Evolutionary conservation across 1,284 basidiomycete species (phyloP).

Genomic region (Leccinum glutinopallens): DNA sequence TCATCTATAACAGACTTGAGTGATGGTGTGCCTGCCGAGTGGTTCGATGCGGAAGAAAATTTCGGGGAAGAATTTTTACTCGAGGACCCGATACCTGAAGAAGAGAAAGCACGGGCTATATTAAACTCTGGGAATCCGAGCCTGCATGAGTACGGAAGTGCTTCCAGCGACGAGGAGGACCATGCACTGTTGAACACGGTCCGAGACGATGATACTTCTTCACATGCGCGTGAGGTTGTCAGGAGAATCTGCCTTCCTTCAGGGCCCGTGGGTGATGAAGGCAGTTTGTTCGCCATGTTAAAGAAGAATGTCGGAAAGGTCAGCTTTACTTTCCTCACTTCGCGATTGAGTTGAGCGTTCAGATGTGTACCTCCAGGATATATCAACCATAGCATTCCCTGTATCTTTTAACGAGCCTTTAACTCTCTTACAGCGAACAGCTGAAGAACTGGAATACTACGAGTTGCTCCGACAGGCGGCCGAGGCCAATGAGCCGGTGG

Average conservation of each 20-base stretch:
- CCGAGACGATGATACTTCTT: conserved; percentile 18
- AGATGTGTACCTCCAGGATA: conserved; percentile 53
- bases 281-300: conserved; percentile 82
- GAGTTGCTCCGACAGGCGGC: conserved; percentile 71
- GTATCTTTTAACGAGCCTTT: conserved; percentile 90
- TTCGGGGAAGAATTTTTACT: conserved; percentile 72
- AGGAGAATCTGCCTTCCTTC: conserved; percentile 70
- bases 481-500: conserved; percentile 59
- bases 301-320: conserved; percentile 95
- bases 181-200: conserved; percentile 11
- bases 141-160: conserved; percentile 38
- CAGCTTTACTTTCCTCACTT: conserved; percentile 15
- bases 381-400: conserved; percentile 84
- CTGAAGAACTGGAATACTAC: conserved; percentile 86
- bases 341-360: background rate
- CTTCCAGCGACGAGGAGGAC: conserved; percentile 47
- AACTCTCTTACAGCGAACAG: conserved; percentile 75
- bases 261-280: conserved; percentile 76
- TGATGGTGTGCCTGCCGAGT: conserved; percentile 57
- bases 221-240: conserved; percentile 39
- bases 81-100: conserved; percentile 47
- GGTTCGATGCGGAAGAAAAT: conserved; percentile 68
- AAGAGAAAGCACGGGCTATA: conserved; percentile 46
- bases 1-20: conserved; percentile 60
- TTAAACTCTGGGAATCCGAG: conserved; percentile 46